Base-by-base conservation (phyloP, 768 basidiomycete species). In the Cantharellus anzutake region DNA sequence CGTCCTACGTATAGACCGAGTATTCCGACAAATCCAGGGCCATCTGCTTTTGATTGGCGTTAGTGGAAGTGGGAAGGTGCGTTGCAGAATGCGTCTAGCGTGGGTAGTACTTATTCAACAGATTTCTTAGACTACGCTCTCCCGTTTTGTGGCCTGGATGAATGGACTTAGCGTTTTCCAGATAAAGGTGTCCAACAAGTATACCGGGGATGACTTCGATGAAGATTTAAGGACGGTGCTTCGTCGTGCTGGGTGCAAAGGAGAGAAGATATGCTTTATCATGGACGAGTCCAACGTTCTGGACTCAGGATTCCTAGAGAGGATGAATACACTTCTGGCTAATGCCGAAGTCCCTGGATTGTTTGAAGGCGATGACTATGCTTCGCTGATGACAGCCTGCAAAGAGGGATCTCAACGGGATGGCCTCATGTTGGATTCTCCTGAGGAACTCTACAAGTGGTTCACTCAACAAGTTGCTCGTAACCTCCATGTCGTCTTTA, bases 341-440 rank as follows among this genome's bases (percentile, higher is more conserved):
- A 99, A 99, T 66, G 96, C 96, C n/a, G 96, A 99, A 70, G 93
- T 99, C n/a, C 96, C 96, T 0, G 96, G 96, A 70, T 78, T 99
- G n/a, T 99, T 99, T 69, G 96, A 99, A 71, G 96, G 96, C n/a
- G 96, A 99, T 66, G 96, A 99, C 68, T 85, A 97, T 69, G 83
- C 94, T 20, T 89, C 93, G 57, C 75, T 99, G 60, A 98, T 98
- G 93, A 98, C 96, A 3, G 92, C 96, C 1, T 98, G 96, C 74
- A 97, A 96, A 69, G 96, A 98, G 71, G 96, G 96, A 3, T 96
- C 96, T n/a, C 93, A 97, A 68, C 82, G 96, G 11, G 96, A 99
- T 64, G 96, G 96, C 5, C 74, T 97, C 39, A 98, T 99, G 91
- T 75, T 99, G 4, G 96, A 98, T 72, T 94, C 93, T 41, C 92